Conservation (phyloP, 2,329 filamentous ascomycete genomes). For the Phaeosphaeriaceae sp. region DNA sequence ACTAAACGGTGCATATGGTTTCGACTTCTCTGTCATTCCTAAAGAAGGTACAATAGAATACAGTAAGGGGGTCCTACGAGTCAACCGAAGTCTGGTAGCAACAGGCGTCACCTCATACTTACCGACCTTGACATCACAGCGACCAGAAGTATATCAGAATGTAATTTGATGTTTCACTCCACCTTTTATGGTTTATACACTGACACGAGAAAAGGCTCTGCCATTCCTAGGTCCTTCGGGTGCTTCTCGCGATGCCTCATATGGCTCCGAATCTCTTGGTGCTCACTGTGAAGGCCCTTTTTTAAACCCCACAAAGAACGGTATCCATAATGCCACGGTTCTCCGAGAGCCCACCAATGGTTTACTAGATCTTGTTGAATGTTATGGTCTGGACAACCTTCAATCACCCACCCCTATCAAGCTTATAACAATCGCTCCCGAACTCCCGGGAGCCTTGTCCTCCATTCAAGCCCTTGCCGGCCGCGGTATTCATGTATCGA, state of each 20-base stretch:
- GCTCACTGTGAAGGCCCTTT: conserved; percentile 94
- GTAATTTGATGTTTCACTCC: conserved; percentile 48
- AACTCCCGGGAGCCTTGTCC: conserved; percentile 72
- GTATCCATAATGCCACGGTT: conserved; percentile 79
- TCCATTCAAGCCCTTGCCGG: conserved; percentile 69
- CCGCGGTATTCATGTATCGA: conserved; percentile 75
- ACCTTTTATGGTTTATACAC: conserved; percentile 30
- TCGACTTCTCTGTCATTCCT: conserved; percentile 86
- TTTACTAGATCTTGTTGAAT: conserved; percentile 69
- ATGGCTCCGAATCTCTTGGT: conserved; percentile 85
- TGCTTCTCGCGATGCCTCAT: conserved; percentile 61
- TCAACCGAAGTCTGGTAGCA: conserved; percentile 74
- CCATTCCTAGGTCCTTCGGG: conserved; percentile 79
- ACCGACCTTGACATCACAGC: conserved; percentile 83
- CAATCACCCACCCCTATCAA: conserved; percentile 61
- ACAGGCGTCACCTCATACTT: conserved; percentile 89
- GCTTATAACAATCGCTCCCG: conserved; percentile 87
- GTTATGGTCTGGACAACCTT: conserved; percentile 77
- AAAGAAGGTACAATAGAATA: conserved; percentile 66
- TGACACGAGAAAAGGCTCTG: conserved; percentile 57
- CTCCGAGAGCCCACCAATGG: conserved; percentile 67
- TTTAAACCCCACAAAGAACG: conserved; percentile 81
- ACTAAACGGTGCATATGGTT: conserved; percentile 89
- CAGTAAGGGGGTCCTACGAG: conserved; percentile 70
- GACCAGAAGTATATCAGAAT: conserved; percentile 79